Percentiles rank a stretch among this genome's conserved stretches.
Conservation (phyloP, 2,329 filamentous ascomycete species). For the Clonostachys solani region DNA sequence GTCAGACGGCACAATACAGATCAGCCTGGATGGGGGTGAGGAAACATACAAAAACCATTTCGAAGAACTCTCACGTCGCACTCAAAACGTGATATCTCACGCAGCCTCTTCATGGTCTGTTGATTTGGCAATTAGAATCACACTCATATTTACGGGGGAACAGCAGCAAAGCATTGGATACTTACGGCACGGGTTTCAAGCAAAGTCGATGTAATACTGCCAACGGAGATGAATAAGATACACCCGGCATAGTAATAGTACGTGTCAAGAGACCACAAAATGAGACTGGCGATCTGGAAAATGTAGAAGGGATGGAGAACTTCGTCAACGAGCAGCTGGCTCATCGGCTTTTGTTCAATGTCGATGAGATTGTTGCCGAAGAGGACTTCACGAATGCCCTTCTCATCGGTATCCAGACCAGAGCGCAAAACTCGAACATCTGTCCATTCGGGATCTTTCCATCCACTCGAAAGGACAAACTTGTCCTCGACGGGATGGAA, state of each 20-base stretch:
- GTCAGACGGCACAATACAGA: neutral
- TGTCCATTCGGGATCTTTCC: conserved; percentile 92
- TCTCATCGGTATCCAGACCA: conserved; percentile 86
- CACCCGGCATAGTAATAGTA: conserved; percentile 98
- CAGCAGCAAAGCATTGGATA: neutral
- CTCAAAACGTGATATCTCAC: conserved; percentile 90
- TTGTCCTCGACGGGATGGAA: conserved; percentile 87
- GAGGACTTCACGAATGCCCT: conserved; percentile 74
- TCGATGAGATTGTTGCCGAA: conserved; percentile 91
- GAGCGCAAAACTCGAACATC: conserved; percentile 68
- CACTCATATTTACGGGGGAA: neutral
- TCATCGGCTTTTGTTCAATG: conserved; percentile 82
- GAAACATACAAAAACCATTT: conserved; percentile 68
- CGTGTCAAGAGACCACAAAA: conserved; percentile 91
- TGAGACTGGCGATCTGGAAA: conserved; percentile 90
- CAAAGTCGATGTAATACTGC: conserved; percentile 85
- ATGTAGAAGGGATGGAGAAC: conserved; percentile 98
- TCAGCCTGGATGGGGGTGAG: no score
- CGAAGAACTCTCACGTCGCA: conserved; percentile 91
- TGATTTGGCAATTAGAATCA: neutral
- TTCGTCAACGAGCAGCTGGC: conserved; percentile 85
- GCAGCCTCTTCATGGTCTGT: conserved; percentile 78
- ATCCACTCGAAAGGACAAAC: conserved; percentile 80
- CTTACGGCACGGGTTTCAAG: conserved; percentile 61
- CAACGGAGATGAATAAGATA: conserved; percentile 91